Evolutionary conservation across 2,329 filamentous ascomycete species (phyloP).

Genomic region (Colletotrichum echinochloae): DNA sequence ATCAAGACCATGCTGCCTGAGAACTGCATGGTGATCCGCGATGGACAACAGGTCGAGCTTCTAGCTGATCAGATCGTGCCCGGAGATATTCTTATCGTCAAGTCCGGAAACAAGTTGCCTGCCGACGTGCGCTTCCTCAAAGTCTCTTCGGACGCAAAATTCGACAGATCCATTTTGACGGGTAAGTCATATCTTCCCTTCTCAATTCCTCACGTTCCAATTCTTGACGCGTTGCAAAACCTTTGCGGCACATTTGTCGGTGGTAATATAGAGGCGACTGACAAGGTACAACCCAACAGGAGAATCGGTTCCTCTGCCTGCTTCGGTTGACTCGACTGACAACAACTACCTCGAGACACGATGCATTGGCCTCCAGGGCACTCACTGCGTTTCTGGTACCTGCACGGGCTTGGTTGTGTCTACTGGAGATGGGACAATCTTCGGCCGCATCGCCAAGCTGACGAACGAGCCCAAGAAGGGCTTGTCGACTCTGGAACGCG

Average conservation of each 20-base stretch:
- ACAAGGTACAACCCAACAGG: constrained; percentile 52
- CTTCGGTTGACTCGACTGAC: constrained; percentile 74
- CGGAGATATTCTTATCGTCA: constrained; percentile 76
- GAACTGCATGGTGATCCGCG: constrained; percentile 73
- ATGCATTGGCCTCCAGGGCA: constrained; percentile 83
- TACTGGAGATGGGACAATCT: constrained; percentile 79
- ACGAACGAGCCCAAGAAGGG: constrained; percentile 76
- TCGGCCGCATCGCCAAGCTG: constrained; percentile 79
- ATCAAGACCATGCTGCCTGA: constrained; percentile 86
- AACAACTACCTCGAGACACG: constrained; percentile 82
- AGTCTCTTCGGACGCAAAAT: constrained; percentile 75
- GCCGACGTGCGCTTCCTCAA: constrained; percentile 79
- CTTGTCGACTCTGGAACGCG: constrained; percentile 77
- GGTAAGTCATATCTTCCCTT: constrained; percentile 56
- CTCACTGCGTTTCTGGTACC: constrained; percentile 78
- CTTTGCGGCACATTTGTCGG: no score
- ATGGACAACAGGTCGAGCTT: constrained; percentile 63
- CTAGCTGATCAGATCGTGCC: constrained; percentile 74
- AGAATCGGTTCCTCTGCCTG: constrained; percentile 74
- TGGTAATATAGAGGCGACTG: background rate
- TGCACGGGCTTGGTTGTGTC: constrained; percentile 76
- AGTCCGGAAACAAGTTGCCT: constrained; percentile 78
- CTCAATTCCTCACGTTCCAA: background rate
- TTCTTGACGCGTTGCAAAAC: no score
- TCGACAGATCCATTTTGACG: constrained; percentile 80